phyloP scores from a whole-genome alignment of 805 yeast genomes.

The Yarrowia phangngaensis region DNA sequence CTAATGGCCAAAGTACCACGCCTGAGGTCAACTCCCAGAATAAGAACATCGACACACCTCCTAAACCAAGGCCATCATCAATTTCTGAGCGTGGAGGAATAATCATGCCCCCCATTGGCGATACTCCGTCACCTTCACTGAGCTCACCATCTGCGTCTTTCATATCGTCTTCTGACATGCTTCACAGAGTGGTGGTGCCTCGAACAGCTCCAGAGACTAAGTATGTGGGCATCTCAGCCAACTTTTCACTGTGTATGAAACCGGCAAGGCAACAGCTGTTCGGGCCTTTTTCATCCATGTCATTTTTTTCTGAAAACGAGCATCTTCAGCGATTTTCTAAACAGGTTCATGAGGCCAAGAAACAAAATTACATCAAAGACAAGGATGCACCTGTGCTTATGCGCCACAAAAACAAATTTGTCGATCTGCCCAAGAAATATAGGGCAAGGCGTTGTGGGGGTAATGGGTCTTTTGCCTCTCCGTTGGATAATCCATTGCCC shows the following conservation, averaged over 20 bases:
- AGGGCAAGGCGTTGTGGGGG: not conserved
- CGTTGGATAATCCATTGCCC: constrained; percentile 16
- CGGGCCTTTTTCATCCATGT: constrained; percentile 26
- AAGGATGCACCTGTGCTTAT: constrained; percentile 17
- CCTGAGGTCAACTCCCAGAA: too few species aligned
- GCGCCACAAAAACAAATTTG: constrained; percentile 18
- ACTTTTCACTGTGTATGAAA: constrained; percentile 23
- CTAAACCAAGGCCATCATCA: too few species aligned
- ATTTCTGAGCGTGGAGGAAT: too few species aligned
- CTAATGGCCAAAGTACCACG: too few species aligned
- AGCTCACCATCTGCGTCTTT: constrained; percentile 11
- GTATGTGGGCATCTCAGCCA: constrained; percentile 22
- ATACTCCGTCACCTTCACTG: constrained; percentile 22
- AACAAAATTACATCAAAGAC: constrained; percentile 26
- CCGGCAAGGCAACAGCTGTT: constrained; percentile 24
- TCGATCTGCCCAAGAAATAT: constrained; percentile 22
- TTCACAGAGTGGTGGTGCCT: constrained; percentile 17
- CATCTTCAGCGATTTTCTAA: constrained; percentile 23
- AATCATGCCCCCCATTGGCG: constrained; percentile 22
- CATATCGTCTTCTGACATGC: constrained; percentile 21
- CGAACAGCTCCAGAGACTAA: constrained; percentile 12
- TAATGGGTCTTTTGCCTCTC: not conserved
- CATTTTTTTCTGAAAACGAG: constrained; percentile 26
- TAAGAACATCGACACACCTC: too few species aligned
- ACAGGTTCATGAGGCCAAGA: constrained; percentile 24